A percentile compares a stretch with the other conserved stretches of the same genome.
These are phyloP conservation scores for Eucalyptus pauciflora DNA, from an alignment of 345 rosid genomes.

Conservation along the genomic window DNA sequence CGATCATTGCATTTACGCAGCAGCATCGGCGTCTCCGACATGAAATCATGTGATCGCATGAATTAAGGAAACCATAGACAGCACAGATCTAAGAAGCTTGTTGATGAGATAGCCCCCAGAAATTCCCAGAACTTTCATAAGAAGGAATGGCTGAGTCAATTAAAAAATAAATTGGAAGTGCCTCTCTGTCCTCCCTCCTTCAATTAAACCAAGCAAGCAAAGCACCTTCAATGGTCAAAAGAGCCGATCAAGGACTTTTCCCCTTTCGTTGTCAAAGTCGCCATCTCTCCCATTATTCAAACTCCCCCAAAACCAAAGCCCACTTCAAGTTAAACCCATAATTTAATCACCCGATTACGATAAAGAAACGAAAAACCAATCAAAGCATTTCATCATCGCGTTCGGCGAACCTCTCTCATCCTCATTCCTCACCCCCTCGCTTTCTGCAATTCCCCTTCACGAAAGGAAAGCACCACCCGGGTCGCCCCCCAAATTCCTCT, in stretches of 20 bases:
- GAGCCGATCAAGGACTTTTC: constrained; percentile 1
- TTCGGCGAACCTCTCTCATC: background rate
- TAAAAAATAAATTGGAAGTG: background rate
- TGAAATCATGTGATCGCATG: background rate
- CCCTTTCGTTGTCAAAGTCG: constrained; percentile 15
- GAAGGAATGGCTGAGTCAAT: background rate
- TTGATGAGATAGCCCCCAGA: background rate
- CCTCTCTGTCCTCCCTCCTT: background rate
- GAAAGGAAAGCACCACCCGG: background rate
- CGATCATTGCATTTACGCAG: background rate
- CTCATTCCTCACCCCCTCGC: background rate
- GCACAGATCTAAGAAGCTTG: background rate
- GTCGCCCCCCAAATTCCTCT: background rate
- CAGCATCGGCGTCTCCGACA: background rate
- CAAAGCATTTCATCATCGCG: background rate
- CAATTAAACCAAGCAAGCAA: background rate
- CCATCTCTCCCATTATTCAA: background rate
- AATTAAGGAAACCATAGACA: background rate
- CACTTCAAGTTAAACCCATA: background rate
- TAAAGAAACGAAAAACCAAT: background rate
- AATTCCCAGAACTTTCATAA: background rate
- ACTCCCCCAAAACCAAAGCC: background rate
- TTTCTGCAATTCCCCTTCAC: background rate
- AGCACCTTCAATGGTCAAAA: background rate
- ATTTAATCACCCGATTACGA: background rate